Percentiles rank a stretch among this genome's conserved stretches.
These are phyloP conservation scores for Triadica sebifera DNA, from an alignment of 345 rosid species.

Conservation along the genomic window DNA sequence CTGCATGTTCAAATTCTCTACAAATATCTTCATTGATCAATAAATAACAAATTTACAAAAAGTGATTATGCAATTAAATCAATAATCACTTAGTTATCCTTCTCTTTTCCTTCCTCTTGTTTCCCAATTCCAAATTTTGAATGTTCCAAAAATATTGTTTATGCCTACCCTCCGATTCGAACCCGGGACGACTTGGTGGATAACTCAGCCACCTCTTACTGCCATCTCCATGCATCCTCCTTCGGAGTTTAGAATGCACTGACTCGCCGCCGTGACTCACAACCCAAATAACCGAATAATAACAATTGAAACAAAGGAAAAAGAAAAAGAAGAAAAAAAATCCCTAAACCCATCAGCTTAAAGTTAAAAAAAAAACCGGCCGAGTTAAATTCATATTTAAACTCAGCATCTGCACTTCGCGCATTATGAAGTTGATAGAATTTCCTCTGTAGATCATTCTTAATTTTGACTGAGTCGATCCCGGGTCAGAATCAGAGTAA, in stretches of 20 bases:
- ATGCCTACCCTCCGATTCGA: conserved; percentile 7
- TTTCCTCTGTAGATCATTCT: not conserved
- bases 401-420: conserved; percentile 6
- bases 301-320: not conserved
- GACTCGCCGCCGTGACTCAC: not conserved
- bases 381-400: not conserved
- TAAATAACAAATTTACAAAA: conserved; percentile 20
- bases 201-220: conserved; percentile 9
- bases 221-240: conserved; percentile 18
- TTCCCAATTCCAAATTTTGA: not conserved
- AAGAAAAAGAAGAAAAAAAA: not conserved
- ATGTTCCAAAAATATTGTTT: not conserved
- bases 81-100: not conserved
- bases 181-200: conserved; percentile 32
- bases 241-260: not conserved
- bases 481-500: conserved; percentile 33
- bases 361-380: not conserved
- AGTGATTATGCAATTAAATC: not conserved
- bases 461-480: conserved; percentile 21
- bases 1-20: conserved; percentile 1
- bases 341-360: not conserved
- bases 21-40: conserved; percentile 10
- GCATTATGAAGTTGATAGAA: no score
- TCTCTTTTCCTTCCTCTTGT: not conserved
- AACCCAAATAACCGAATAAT: not conserved